Base-by-base conservation (phyloP, 768 basidiomycete species). In the Trametes gibbosa region DNA sequence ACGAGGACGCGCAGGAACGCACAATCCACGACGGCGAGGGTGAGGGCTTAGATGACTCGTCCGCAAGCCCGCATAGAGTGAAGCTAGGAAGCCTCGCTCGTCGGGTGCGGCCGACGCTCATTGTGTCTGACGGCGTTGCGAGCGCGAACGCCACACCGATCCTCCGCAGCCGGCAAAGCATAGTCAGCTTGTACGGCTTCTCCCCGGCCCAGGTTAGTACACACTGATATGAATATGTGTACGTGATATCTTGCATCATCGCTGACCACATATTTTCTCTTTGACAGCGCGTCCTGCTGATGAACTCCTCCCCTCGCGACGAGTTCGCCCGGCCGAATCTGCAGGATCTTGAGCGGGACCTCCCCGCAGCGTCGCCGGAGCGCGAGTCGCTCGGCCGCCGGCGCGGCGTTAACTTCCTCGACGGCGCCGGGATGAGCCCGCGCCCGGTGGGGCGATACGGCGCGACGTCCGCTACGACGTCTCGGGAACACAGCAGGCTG, bases 161-260 rank as follows among this genome's bases (percentile, higher is more conserved):
- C 46, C 68, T 87, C 56, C 75, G 82, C 63, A 73, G 76, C 58
- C 81, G 80, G 64, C 80, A 75, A 56, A 89, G 84, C 70, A 71
- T 79, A 46, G 68, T 89, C 52, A 81, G 82, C 65, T 70, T 90
- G 53, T 79, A 89, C 66, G 86, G 84, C 4, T 78, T 91, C 59
- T 90, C 90, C 32, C 86, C 89, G 12, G 87, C 87, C 32, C 87
- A 90, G 77, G 86, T 86, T 68, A 54, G 74, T 61, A 14, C 53
- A n/a, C n/a, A n/a, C n/a, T n/a, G n/a, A n/a, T n/a, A n/a, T n/a
- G n/a, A n/a, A n/a, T n/a, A n/a, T n/a, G n/a, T n/a, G n/a, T n/a
- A n/a, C n/a, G n/a, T n/a, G n/a, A n/a, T n/a, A n/a, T 45, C 13
- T 23, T 2, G 9, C 21, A 8, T 23, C 21, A 45, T 23, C 21